Evolutionary conservation across 345 rosid species (phyloP), one percentile per base, ranked within the genome.

Genomic region (Firmiana major): DNA sequence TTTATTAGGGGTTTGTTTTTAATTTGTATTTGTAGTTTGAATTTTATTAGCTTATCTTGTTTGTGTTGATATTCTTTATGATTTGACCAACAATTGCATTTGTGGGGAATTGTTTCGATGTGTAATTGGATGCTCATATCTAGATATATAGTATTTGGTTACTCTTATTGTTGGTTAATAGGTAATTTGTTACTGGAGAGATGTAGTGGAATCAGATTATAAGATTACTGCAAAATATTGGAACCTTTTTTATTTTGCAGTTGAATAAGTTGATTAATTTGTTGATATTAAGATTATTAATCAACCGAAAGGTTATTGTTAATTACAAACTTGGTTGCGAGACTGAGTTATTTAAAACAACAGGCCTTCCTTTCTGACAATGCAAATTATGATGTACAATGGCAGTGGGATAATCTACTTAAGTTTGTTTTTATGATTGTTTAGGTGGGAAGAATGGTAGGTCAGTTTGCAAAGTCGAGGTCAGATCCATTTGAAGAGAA

Each of bases 401-500:
- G 73, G 38, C 54, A 43, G 9, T 43, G 54, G 6, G 40, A 7
- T 43, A 11, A 46, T 24, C 21, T 12, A 24, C n/a, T 57, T 34
- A 57, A 38, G 49, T 34, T 36, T 22, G 9, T 55, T 21, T 49
- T 11, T 73, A 57, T 57, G 66, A 4, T 42, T 8, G 42, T 75
- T 31, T 63, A 85, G 88, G 88, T 82, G 22, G 88, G 88, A 43
- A 82, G 87, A 79, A 84, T 84, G 87, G 87, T 85, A 0, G 87
- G 87, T 54, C 87, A 84, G 15, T 84, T 85, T 75, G 87, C 85
- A 16, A 85, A 85, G 81, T 85, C 87, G 9, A 82, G 87, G 71
- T 85, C 87, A 13, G 87, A 85, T 24, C 17, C 70, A 19, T 77
- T 82, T 38, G 87, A 82, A 73, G 85, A 85, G 77, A 85, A 82